Base-by-base conservation (phyloP, 768 basidiomycete species). In the Tylopilus sp. region DNA sequence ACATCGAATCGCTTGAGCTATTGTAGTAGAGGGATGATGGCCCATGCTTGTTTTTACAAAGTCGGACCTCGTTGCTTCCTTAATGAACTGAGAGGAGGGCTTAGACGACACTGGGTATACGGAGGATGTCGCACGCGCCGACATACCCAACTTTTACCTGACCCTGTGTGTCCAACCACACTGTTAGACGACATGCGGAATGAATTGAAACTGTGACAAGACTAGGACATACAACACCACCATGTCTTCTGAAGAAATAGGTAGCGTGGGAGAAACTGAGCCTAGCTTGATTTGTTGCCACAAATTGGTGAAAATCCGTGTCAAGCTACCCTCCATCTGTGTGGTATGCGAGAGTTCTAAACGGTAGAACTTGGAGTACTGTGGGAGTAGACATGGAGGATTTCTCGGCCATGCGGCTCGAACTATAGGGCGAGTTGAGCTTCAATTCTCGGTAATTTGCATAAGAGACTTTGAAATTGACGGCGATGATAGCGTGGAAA, bases 91-190 rank as follows among this genome's bases (percentile, higher is more conserved):
- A 25, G n/a, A 25, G 10, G 1, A n/a, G 20, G 22, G 12, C 17
- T 56, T 17, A 44, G 47, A 44, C 17, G 7, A 44, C 12, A 44
- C 2, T 20, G 8, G 11, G 17, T 1, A 15, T 1, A 21, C n/a
- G 7, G 6, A 17, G 4, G n/a, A 18, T 18, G 8, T 11, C 6
- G 6, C 13, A 20, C 3, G 9, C 20, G n/a, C n/a, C n/a, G n/a
- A 51, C 61, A 15, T 18, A 62, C 61, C 61, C 57, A 61, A 22
- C 61, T 61, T 30, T 61, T 61, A 0, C 60, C 61, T 0, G 57
- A 51, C 25, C 60, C 60, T 25, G 60, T 56, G 6, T 61, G 57
- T 0, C 60, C 60, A 7, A 57, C 28, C 26, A 57, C 48, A 20
- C 61, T 64, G 36, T 53, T 20, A 1, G 9, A 35, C 4, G 9